These are phyloP conservation scores for Chalciporus pseudorubinellus DNA, from an alignment of 768 basidiomycete genomes.

Conservation along the genomic window DNA sequence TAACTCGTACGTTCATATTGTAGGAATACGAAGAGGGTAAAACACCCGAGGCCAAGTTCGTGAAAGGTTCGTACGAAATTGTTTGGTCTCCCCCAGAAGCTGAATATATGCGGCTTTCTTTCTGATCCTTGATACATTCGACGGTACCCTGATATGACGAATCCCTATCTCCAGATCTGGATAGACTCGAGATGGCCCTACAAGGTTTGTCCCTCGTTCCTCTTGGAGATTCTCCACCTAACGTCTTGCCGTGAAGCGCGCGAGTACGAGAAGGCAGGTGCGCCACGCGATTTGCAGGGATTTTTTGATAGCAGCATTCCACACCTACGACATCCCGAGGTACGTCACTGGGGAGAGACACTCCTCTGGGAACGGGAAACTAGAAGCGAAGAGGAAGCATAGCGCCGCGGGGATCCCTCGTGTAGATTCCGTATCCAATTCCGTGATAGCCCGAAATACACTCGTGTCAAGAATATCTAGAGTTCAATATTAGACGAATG, in stretches of 20 bases:
- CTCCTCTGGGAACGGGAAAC: conserved; percentile 11
- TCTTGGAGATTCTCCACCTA: not conserved
- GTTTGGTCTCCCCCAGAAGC: not conserved
- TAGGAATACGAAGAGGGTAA: conserved; percentile 83
- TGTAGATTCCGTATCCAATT: too few relatives aligned
- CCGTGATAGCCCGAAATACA: too few relatives aligned
- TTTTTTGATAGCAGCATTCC: conserved; percentile 86
- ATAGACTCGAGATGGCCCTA: conserved; percentile 83
- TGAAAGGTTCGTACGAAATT: conserved; percentile 59
- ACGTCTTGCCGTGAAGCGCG: conserved; percentile 41
- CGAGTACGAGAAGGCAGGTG: conserved; percentile 63
- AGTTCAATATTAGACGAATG: too few relatives aligned
- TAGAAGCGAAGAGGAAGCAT: too few relatives aligned
- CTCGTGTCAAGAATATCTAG: too few relatives aligned
- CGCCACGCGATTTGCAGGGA: conserved; percentile 51
- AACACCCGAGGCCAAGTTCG: conserved; percentile 77
- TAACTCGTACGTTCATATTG: not conserved
- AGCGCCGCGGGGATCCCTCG: too few relatives aligned
- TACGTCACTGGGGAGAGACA: conserved; percentile 65
- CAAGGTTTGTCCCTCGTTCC: conserved; percentile 51
- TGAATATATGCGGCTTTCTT: not conserved
- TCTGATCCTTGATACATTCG: too few relatives aligned
- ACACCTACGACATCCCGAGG: conserved; percentile 65
- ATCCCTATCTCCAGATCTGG: conserved; percentile 54
- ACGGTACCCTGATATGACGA: too few relatives aligned